A percentile compares a stretch with the other conserved stretches of the same genome.
Conservation (phyloP, 805 yeast species). For the Kockiozyma suomiensis region DNA sequence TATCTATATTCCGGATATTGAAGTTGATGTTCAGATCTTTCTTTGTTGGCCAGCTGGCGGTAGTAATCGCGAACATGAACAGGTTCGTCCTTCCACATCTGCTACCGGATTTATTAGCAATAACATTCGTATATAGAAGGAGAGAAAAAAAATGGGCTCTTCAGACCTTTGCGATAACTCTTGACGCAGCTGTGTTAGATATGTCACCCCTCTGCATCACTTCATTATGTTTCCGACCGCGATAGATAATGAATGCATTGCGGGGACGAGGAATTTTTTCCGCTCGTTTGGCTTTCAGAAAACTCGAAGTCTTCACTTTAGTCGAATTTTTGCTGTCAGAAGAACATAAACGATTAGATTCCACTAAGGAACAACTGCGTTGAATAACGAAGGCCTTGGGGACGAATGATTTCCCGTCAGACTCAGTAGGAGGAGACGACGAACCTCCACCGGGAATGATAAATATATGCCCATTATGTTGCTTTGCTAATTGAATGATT, state of each 20-base stretch:
- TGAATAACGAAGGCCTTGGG: not conserved
- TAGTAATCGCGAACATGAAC: slow-evolving; percentile 14
- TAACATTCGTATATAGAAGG: too few relatives aligned
- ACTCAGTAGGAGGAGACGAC: not conserved
- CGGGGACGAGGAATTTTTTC: slow-evolving; percentile 25
- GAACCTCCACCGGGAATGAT: not conserved
- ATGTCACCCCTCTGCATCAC: slow-evolving; percentile 20
- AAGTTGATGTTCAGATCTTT: slow-evolving; percentile 10
- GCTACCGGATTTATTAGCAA: too few relatives aligned
- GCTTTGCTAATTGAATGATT: not conserved
- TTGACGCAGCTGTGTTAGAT: slow-evolving; percentile 21
- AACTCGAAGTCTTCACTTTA: not conserved
- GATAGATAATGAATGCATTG: slow-evolving; percentile 26
- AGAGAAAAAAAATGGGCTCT: not conserved
- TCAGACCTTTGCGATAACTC: slow-evolving; percentile 21
- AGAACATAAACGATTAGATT: not conserved
- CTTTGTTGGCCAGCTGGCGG: slow-evolving; percentile 13
- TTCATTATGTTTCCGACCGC: slow-evolving; percentile 18
- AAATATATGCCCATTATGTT: not conserved
- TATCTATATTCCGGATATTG: slow-evolving; percentile 20
- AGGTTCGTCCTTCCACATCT: slow-evolving; percentile 29
- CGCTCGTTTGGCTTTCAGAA: not conserved
- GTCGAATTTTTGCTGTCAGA: not conserved
- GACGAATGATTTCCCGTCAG: not conserved
- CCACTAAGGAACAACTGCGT: not conserved